Percentiles rank a stretch among this genome's conserved stretches.
phyloP scores from a whole-genome alignment of 495 filamentous ascomycete genomes.

The Hypoxylon intermedium region DNA sequence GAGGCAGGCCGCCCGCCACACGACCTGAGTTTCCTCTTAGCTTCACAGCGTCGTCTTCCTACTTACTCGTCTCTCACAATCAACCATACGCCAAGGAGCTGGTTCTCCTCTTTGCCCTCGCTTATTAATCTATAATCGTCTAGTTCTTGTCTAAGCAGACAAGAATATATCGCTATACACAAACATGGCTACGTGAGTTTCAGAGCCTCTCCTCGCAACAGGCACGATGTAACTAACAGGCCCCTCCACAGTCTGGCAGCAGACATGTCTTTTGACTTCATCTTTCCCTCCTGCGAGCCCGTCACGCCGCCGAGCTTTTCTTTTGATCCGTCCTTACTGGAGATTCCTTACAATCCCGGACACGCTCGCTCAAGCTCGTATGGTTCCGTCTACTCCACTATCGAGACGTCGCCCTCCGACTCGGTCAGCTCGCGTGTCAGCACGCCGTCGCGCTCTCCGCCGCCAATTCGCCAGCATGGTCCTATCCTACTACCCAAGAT shows the following conservation, averaged over 20 bases:
- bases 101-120: conserved; percentile 36
- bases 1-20: conserved; percentile 26
- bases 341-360: conserved; percentile 55
- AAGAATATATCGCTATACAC: conserved; percentile 40
- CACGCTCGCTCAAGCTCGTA: conserved; percentile 61
- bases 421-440: conserved; percentile 70
- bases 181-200: conserved; percentile 62
- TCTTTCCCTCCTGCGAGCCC: conserved; percentile 56
- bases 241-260: conserved; percentile 52
- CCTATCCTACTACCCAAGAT: conserved; percentile 87
- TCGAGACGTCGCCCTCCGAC: conserved; percentile 80
- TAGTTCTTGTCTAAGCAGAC: conserved; percentile 45
- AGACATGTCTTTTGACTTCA: conserved; percentile 62
- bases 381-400: conserved; percentile 62
- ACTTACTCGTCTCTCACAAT: conserved; percentile 25
- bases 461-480: conserved; percentile 80
- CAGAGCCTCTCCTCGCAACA: neutral
- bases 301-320: conserved; percentile 59
- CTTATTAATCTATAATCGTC: conserved; percentile 50
- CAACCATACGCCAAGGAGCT: conserved; percentile 27
- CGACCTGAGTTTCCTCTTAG: conserved; percentile 34
- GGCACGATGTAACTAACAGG: conserved; percentile 36
- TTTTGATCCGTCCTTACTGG: conserved; percentile 61
- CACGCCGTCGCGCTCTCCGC: conserved; percentile 68
- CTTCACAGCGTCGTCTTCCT: conserved; percentile 30